Base-by-base conservation (phyloP, 495 filamentous ascomycete species). In the Penicillium goetzii region DNA sequence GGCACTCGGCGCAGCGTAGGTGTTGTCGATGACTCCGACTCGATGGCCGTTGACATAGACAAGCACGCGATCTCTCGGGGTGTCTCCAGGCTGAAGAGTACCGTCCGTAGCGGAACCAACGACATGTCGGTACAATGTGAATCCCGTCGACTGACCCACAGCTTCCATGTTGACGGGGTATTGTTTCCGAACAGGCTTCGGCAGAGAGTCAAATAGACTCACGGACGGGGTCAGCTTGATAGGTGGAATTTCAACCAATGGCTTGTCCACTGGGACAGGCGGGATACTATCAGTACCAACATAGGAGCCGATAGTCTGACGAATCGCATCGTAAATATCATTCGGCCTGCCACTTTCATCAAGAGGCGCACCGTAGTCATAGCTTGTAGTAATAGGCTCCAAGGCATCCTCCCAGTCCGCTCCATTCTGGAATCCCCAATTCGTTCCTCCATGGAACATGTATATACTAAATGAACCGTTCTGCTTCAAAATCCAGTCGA, bases 371-470 rank as follows among this genome's bases (percentile, higher is more conserved):
- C 79, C 78, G 36, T 83, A 83, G 60, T 83, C 79, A 61, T 83
- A 83, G 64, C 78, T 80, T 19, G 79, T 79, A 1, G 73, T 77
- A 10, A 80, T 75, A 17, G 64, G 66, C 5, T 74, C 72, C 30
- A 75, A 64, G 12, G 67, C 60, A 50, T 76, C 71, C 47, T 67
- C 68, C 78, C 78, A 81, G 2, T 78, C 63, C 19, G 78, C 77
- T 21, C 80, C 80, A 56, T 79, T 81, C 26, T 73, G 64, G 60
- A 80, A 81, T 0, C 74, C 80, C 56, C 78, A 83, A 40, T 80
- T 81, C 0, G 76, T 82, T 2, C 78, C 78, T 11, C 80, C 80
- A 61, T 83, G 80, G 51, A 82, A 79, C 80, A 82, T 83, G 59
- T 81, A 82, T 26, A 82, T 43, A 61, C 71, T 82, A 56, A 83